These are phyloP conservation scores for Spinellus fusiger DNA, from an alignment of 192 early-diverging fungal species.

Conservation along the genomic window DNA sequence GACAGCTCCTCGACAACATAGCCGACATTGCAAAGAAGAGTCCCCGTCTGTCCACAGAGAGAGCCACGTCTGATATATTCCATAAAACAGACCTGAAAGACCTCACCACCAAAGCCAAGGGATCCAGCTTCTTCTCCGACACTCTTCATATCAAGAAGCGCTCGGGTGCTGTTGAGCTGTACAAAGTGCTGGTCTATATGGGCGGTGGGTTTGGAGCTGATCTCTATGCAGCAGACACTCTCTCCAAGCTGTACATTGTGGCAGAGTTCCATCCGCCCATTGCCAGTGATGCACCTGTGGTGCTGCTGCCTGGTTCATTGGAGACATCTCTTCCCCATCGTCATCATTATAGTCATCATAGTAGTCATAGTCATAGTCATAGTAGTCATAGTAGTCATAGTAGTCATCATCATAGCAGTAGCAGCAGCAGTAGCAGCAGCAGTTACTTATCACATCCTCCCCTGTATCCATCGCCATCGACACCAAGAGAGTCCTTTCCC, in stretches of 20 bases:
- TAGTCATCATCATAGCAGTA: neutral
- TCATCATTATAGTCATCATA: neutral
- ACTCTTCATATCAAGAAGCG: constrained; percentile 39
- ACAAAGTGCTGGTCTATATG: constrained; percentile 43
- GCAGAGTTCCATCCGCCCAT: constrained; percentile 25
- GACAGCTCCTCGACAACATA: constrained; percentile 35
- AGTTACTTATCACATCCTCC: no score
- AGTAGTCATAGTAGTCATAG: neutral
- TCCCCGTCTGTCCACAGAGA: constrained; percentile 7
- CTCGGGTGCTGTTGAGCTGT: constrained; percentile 39
- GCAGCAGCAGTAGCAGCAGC: neutral
- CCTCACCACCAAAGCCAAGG: constrained; percentile 33
- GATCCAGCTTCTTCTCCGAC: constrained; percentile 41
- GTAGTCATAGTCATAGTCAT: neutral
- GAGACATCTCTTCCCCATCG: neutral
- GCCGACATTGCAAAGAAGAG: constrained; percentile 3
- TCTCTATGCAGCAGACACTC: constrained; percentile 32
- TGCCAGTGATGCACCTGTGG: no score
- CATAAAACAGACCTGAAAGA: constrained; percentile 29
- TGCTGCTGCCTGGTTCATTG: no score
- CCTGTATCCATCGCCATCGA: no score
- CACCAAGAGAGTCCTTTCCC: no score
- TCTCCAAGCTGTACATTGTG: constrained; percentile 47
- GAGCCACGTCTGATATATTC: constrained; percentile 28
- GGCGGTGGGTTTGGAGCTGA: constrained; percentile 56